Evolutionary conservation across 106 monocot genomes (phyloP).

Genomic region (Amphibolis antarctica): DNA sequence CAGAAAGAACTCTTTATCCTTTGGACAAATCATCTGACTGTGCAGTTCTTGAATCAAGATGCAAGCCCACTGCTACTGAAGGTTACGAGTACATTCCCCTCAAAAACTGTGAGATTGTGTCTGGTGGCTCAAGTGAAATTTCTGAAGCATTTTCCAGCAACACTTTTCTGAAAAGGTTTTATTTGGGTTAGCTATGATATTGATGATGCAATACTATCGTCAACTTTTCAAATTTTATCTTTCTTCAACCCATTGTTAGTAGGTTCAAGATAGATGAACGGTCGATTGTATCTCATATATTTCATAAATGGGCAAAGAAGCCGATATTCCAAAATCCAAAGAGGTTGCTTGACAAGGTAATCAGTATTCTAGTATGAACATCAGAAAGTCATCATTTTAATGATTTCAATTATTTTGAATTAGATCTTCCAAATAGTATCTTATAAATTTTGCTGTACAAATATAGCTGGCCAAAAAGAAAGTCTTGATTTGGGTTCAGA

Average conservation of each 20-base stretch:
- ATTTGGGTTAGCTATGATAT: neutral
- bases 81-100: too few species aligned
- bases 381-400: neutral
- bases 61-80: slow-evolving; percentile 3
- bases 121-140: slow-evolving; percentile 15
- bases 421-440: neutral
- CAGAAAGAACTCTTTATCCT: neutral
- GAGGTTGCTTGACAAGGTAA: slow-evolving; percentile 77
- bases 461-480: too few species aligned
- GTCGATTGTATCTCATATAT: slow-evolving; percentile 59
- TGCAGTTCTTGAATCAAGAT: slow-evolving; percentile 12
- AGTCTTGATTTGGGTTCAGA: too few species aligned
- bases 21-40: neutral
- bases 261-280: slow-evolving; percentile 72
- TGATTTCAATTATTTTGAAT: neutral
- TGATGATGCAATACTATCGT: neutral
- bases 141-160: slow-evolving; percentile 32
- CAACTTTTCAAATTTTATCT: neutral
- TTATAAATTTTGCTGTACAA: too few species aligned
- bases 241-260: neutral
- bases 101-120: slow-evolving; percentile 7
- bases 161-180: slow-evolving; percentile 71
- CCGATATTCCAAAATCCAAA: slow-evolving; percentile 74
- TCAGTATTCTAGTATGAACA: neutral
- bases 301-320: slow-evolving; percentile 93